A percentile compares a stretch with the other conserved stretches of the same genome.
Conservation (phyloP, 2,329 filamentous ascomycete genomes). For the Sordariomycetes sp. region DNA sequence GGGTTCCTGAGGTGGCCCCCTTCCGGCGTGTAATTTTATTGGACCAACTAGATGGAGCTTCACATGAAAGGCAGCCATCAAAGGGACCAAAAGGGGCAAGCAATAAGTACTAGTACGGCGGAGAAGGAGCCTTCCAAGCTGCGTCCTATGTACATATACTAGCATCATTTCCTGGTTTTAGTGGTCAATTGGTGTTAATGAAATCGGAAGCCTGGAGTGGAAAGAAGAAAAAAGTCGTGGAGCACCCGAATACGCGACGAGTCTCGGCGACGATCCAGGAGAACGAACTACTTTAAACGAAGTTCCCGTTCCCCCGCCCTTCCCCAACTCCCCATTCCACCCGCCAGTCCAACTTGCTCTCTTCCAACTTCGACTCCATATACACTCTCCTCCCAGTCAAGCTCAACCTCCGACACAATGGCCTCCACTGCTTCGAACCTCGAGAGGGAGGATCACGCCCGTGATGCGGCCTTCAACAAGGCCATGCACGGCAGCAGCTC, state of each 20-base stretch:
- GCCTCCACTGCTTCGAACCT: slow-evolving; percentile 35
- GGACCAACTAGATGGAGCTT: background rate
- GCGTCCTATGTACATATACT: background rate
- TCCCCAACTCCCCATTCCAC: background rate
- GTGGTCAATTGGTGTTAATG: background rate
- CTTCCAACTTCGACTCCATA: background rate
- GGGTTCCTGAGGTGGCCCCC: background rate
- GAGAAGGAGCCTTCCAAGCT: background rate
- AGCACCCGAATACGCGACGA: background rate
- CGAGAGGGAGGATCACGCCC: slow-evolving; percentile 71
- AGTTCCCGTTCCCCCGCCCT: background rate
- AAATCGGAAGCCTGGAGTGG: background rate
- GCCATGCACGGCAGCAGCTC: slow-evolving; percentile 70
- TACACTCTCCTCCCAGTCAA: background rate
- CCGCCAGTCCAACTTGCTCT: background rate
- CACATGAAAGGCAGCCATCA: background rate
- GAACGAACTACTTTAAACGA: background rate
- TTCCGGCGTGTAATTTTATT: background rate
- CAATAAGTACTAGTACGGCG: background rate
- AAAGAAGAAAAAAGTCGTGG: background rate
- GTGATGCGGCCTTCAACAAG: slow-evolving; percentile 87
- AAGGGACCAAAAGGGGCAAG: background rate
- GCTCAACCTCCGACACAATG: slow-evolving; percentile 28
- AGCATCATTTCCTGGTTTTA: background rate
- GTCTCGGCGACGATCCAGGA: background rate